These are phyloP conservation scores for Malassezia brasiliensis DNA, from an alignment of 1,284 basidiomycete species.

Conservation along the genomic window DNA sequence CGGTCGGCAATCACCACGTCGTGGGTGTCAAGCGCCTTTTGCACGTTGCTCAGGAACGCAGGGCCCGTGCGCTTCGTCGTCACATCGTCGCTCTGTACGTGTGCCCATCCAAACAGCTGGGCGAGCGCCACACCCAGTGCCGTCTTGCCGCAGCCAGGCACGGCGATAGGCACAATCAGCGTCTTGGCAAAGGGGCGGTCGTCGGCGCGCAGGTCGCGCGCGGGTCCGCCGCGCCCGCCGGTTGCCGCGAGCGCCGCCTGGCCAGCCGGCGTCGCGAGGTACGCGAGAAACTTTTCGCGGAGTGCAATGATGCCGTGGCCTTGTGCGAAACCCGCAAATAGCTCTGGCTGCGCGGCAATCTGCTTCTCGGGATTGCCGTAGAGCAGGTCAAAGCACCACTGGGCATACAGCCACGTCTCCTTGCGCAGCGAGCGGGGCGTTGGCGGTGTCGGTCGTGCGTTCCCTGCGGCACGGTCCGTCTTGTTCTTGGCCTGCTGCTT, in stretches of 20 bases:
- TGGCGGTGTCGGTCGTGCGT: constrained; percentile 22
- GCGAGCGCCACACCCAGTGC: constrained; percentile 67
- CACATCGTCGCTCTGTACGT: constrained; percentile 75
- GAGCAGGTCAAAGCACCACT: constrained; percentile 39
- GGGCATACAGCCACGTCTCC: constrained; percentile 35
- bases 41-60: constrained; percentile 67
- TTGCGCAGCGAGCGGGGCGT: constrained; percentile 28
- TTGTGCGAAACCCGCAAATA: constrained; percentile 61
- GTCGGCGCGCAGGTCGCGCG: constrained; percentile 14
- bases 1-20: constrained; percentile 40
- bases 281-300: constrained; percentile 67
- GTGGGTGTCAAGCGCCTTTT: constrained; percentile 28
- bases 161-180: constrained; percentile 74
- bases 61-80: constrained; percentile 67
- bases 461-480: constrained; percentile 12
- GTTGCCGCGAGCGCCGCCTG: constrained; percentile 39
- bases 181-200: constrained; percentile 60
- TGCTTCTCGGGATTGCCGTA: constrained; percentile 52
- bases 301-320: constrained; percentile 75
- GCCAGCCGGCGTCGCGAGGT: constrained; percentile 53
- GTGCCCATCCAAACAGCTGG: constrained; percentile 70
- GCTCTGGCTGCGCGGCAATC: constrained; percentile 57
- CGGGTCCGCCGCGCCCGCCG: constrained; percentile 45
- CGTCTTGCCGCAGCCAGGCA: constrained; percentile 95
- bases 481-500: background rate